A percentile compares a stretch with the other conserved stretches of the same genome.
Conservation (phyloP, 2,329 filamentous ascomycete species). For the Plectosphaerella sp. region DNA sequence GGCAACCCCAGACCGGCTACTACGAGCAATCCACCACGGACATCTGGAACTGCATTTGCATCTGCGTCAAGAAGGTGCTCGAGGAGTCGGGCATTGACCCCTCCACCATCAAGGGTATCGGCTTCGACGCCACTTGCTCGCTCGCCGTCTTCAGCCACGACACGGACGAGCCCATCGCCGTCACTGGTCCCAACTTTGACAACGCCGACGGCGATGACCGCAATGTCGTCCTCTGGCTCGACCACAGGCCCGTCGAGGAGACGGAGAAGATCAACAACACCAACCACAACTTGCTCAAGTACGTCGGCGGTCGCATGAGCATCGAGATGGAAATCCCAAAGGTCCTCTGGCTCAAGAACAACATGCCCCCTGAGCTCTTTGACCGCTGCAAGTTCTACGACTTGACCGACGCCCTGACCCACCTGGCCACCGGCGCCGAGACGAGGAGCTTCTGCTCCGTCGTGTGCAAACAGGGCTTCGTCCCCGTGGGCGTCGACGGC, state of each 20-base stretch:
- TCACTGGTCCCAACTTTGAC: slow-evolving; percentile 78
- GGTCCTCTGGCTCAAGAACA: slow-evolving; percentile 95
- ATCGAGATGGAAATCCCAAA: slow-evolving; percentile 99
- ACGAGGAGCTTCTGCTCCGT: slow-evolving; percentile 92
- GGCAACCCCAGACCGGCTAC: slow-evolving; percentile 72
- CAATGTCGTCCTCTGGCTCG: slow-evolving; percentile 96
- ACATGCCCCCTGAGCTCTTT: slow-evolving; percentile 92
- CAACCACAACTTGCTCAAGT: slow-evolving; percentile 85
- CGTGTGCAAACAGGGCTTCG: slow-evolving; percentile 95
- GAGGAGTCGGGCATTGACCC: slow-evolving; percentile 76
- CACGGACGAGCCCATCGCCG: slow-evolving; percentile 84
- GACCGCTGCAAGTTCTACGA: slow-evolving; percentile 96
- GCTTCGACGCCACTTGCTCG: slow-evolving; percentile 98
- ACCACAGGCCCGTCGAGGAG: slow-evolving; percentile 88
- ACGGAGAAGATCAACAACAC: slow-evolving; percentile 92
- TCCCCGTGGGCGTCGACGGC: slow-evolving; percentile 94
- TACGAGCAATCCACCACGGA: slow-evolving; percentile 98
- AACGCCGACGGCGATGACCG: slow-evolving; percentile 76
- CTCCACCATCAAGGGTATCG: slow-evolving; percentile 77
- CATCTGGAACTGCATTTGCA: slow-evolving; percentile 94
- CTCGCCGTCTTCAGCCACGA: slow-evolving; percentile 85
- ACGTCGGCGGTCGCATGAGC: slow-evolving; percentile 97
- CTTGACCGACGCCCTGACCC: slow-evolving; percentile 85
- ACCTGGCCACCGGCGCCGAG: slow-evolving; percentile 89
- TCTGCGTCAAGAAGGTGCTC: slow-evolving; percentile 78